These are phyloP conservation scores for Magnaporthiopsis poae DNA, from an alignment of 2,329 filamentous ascomycete species.

Conservation along the genomic window DNA sequence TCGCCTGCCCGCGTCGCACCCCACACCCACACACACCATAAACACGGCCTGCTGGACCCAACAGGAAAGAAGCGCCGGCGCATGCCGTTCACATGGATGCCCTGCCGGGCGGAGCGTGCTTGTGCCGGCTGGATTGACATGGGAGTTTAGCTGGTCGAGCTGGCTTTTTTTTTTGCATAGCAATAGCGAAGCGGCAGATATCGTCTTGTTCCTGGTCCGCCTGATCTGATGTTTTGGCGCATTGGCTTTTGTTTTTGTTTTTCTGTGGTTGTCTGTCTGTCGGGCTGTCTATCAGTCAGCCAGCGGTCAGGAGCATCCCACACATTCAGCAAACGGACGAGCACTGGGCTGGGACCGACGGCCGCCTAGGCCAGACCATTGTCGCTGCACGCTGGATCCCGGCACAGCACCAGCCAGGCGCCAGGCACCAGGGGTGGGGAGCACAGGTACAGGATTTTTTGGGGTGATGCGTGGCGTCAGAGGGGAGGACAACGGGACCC, in stretches of 20 bases:
- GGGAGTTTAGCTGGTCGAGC: no score
- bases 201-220: no score
- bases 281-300: no score
- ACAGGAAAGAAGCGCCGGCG: not conserved
- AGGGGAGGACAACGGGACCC: not conserved
- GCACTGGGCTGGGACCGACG: no score
- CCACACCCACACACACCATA: not conserved
- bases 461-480: slow-evolving; percentile 4
- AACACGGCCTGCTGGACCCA: not conserved
- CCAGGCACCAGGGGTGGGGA: not conserved
- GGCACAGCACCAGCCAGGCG: not conserved
- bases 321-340: no score
- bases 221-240: no score
- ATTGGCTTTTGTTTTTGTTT: not conserved
- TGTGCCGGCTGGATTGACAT: not conserved
- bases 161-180: no score
- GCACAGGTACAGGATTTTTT: not conserved
- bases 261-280: no score
- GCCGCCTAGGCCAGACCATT: not conserved
- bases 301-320: not conserved
- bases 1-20: not conserved
- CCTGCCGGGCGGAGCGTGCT: not conserved
- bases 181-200: no score
- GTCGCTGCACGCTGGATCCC: not conserved
- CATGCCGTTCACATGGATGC: not conserved